Evolutionary conservation across 1,284 basidiomycete species (phyloP), one percentile per base, ranked within the genome.

Genomic region (Thecaphora thlaspeos): DNA sequence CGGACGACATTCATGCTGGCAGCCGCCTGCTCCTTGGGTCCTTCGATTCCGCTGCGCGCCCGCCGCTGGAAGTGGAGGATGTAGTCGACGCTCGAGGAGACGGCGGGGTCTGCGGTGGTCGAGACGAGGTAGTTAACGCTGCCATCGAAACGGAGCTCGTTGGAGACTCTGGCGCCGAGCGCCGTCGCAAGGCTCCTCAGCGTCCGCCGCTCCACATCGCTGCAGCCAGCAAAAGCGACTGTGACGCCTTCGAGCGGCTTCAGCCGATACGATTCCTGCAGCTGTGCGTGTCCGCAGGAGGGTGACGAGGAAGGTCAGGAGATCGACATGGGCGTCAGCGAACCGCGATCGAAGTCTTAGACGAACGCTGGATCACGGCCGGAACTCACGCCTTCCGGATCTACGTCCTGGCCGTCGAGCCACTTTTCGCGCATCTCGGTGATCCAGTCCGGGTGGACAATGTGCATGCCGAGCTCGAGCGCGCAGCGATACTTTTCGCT

Each of bases 401-500:
- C 84, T 12, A 89, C 84, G 57, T 88, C 86, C 58, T 89, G 88
- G 3, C 89, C 89, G 37, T 80, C 81, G 19, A 88, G 79, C 89
- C 90, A 91, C 23, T 86, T 80, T 8, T 84, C 79, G 74, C 88
- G 84, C 55, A 84, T 82, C 4, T 87, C 85, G 0, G 78, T 77
- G 23, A 91, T 83, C 88, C 88, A 91, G 0, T 84, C 83, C 0
- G 87, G 84, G 24, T 80, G 79, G 69, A 91, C 81, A 51, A 91
- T 87, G 0, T 87, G 86, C 55, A 90, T 84, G 56, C 84, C 84
- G 39, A 84, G 83, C 64, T 86, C 83, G 40, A 91, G 71, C 0
- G 89, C 89, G 63, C 87, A 89, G 85, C 89, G 68, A 72, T 91
- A 91, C 74, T 91, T 91, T n/a, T 85, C 82, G 22, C 88, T 85